phyloP scores from a whole-genome alignment of 176 grass and related monocot genomes.

The Eremochloa ophiuroides region DNA sequence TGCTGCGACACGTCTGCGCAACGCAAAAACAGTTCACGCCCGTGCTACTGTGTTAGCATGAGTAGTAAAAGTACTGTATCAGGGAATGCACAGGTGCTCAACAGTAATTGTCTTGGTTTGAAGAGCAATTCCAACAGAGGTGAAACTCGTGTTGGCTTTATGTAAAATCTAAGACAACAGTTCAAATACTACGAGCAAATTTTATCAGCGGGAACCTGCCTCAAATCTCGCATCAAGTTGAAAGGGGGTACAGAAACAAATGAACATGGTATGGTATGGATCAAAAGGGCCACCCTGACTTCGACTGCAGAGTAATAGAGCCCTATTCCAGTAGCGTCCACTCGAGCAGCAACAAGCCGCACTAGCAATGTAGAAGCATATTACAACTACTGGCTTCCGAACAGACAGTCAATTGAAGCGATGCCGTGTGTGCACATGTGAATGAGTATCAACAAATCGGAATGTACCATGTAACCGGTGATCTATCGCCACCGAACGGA shows the following conservation, averaged over 20 bases:
- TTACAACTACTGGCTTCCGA: neutral
- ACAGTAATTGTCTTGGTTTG: neutral
- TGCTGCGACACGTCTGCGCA: slow-evolving; percentile 79
- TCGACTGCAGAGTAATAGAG: neutral
- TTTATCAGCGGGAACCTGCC: neutral
- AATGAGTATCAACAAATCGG: neutral
- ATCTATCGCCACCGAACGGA: neutral
- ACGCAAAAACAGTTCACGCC: neutral
- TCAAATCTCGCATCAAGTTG: neutral
- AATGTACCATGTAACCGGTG: neutral
- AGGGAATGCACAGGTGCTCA: neutral
- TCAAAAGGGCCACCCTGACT: neutral
- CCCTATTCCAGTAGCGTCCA: neutral
- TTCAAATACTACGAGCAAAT: neutral
- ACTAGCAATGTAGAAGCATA: neutral
- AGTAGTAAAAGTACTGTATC: neutral
- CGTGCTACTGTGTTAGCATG: too few relatives aligned
- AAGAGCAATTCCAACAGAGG: neutral
- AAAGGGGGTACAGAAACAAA: neutral
- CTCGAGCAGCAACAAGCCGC: neutral
- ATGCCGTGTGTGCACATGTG: neutral
- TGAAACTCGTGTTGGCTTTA: neutral
- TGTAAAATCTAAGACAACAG: neutral
- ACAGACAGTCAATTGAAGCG: neutral
- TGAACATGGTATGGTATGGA: neutral